phyloP scores from a whole-genome alignment of 2,329 filamentous ascomycete genomes.

The Verticillium nubilum region DNA sequence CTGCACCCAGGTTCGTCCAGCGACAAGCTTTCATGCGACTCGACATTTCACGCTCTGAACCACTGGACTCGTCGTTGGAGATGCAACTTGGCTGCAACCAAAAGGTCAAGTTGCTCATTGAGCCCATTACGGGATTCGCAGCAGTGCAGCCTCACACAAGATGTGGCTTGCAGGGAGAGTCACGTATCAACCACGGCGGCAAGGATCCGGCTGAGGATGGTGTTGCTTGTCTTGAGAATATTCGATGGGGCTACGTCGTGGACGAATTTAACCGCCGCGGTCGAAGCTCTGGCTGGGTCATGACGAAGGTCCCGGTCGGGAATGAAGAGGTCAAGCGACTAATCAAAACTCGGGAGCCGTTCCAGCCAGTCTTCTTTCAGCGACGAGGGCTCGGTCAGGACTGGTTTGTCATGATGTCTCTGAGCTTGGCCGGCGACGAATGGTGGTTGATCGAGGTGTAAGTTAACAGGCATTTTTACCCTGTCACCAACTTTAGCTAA shows the following conservation, averaged over 20 bases:
- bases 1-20: constrained; percentile 55
- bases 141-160: constrained; percentile 61
- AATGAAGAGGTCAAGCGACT: constrained; percentile 52
- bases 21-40: constrained; percentile 54
- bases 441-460: constrained; percentile 73
- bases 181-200: constrained; percentile 53
- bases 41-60: constrained; percentile 52
- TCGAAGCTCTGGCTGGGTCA: constrained; percentile 59
- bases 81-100: constrained; percentile 64
- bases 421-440: constrained; percentile 66
- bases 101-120: constrained; percentile 59
- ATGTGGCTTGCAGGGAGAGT: constrained; percentile 53
- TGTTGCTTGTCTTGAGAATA: constrained; percentile 49
- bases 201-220: constrained; percentile 54
- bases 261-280: constrained; percentile 58
- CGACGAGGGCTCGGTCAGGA: constrained; percentile 64
- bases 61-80: constrained; percentile 60
- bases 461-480: constrained; percentile 20
- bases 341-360: constrained; percentile 57
- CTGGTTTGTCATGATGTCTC: constrained; percentile 68
- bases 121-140: constrained; percentile 73
- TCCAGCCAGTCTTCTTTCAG: constrained; percentile 63
- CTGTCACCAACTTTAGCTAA: neutral
- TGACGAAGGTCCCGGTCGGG: constrained; percentile 41
- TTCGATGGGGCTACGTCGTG: constrained; percentile 57